These are phyloP conservation scores for Gilbertella persicaria DNA, from an alignment of 371 early-diverging fungal genomes.

Conservation along the genomic window DNA sequence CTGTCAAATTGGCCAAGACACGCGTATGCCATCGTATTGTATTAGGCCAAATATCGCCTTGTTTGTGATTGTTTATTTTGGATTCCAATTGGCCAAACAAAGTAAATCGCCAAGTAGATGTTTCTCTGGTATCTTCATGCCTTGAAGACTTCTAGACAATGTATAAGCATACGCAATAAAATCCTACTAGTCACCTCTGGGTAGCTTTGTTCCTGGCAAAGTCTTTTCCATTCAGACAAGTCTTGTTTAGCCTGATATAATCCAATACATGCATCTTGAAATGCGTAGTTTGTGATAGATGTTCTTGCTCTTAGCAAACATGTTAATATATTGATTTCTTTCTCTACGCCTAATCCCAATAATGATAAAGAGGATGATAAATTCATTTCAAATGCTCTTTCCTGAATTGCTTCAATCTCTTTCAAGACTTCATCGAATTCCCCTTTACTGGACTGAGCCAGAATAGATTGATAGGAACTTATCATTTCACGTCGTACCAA, in stretches of 20 bases:
- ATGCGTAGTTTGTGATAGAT: conserved; percentile 55
- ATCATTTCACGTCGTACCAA: conserved; percentile 39
- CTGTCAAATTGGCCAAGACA: conserved; percentile 55
- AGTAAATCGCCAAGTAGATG: conserved; percentile 35
- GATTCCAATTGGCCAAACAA: conserved; percentile 34
- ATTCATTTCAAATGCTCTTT: conserved; percentile 19
- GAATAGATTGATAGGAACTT: conserved; percentile 31
- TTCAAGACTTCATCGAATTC: conserved; percentile 21
- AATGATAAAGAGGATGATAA: conserved; percentile 26
- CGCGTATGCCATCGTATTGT: conserved; percentile 58
- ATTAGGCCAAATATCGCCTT: conserved; percentile 51
- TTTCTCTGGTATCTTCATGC: conserved; percentile 33
- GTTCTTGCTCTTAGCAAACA: conserved; percentile 45
- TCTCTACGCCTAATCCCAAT: conserved; percentile 49
- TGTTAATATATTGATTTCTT: conserved; percentile 48
- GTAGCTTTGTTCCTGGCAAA: conserved; percentile 53
- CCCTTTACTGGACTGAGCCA: conserved; percentile 26
- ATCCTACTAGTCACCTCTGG: conserved; percentile 33
- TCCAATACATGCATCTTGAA: conserved; percentile 56
- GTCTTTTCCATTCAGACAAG: conserved; percentile 51
- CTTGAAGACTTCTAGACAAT: conserved; percentile 22
- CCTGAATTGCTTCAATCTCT: conserved; percentile 16
- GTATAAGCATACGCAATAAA: background rate
- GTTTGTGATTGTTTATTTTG: conserved; percentile 21
- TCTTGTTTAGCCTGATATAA: conserved; percentile 48